These are phyloP conservation scores for Saprolegnia parasitica DNA, from an alignment of 352 stramenopile species.

Conservation along the genomic window DNA sequence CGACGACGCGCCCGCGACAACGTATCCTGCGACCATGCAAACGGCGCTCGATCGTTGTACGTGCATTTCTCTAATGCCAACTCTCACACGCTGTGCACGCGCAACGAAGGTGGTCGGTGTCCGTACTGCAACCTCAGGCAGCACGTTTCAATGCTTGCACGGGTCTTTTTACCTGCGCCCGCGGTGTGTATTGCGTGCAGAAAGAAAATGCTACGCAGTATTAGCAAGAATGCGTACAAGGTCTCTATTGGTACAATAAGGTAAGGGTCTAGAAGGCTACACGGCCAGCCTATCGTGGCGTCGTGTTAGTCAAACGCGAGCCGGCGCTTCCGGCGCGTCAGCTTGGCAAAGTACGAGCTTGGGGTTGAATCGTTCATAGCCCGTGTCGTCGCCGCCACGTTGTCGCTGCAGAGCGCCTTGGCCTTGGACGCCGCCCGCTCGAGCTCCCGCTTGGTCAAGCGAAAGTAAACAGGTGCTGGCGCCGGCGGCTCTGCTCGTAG, in stretches of 20 bases:
- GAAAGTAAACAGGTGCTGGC: neutral
- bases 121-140: no score
- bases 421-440: neutral
- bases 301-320: neutral
- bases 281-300: neutral
- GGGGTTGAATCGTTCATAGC: neutral
- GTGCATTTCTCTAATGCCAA: no score
- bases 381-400: neutral
- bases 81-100: no score
- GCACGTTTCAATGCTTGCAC: no score
- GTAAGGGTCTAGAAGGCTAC: neutral
- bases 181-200: neutral
- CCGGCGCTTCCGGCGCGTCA: neutral
- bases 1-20: no score
- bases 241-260: neutral
- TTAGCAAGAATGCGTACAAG: no score
- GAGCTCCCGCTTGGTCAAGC: neutral
- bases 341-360: neutral
- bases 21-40: no score
- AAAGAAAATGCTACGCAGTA: no score
- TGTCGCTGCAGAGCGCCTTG: neutral
- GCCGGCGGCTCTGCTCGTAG: neutral
- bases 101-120: no score
- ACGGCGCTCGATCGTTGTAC: no score
- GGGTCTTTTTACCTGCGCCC: no score